These are phyloP conservation scores for Chlorella sp. DNA, from an alignment of 139 green algal genomes.

Conservation along the genomic window DNA sequence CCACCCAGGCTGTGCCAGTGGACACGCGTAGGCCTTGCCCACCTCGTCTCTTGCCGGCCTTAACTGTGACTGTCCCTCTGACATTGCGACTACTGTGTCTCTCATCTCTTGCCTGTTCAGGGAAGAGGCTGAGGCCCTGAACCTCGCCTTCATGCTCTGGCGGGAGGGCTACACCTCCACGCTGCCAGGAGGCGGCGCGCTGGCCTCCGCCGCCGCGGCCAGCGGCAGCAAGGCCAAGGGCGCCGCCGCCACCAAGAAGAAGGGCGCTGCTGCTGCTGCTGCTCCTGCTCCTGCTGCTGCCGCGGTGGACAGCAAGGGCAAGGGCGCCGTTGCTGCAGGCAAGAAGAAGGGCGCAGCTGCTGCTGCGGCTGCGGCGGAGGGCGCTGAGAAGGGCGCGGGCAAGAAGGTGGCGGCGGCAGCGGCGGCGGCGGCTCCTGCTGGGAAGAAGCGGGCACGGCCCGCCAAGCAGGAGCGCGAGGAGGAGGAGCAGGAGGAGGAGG, in stretches of 20 bases:
- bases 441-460: no score
- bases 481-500: no score
- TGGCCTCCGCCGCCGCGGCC: not conserved
- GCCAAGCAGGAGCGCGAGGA: no score
- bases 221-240: not conserved
- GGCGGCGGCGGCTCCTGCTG: no score
- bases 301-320: not conserved
- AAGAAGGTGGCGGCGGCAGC: no score
- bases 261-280: not conserved
- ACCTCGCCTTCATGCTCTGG: not conserved
- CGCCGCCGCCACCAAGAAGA: no score
- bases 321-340: not conserved
- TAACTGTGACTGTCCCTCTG: not conserved
- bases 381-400: no score
- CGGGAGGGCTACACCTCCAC: not conserved
- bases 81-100: not conserved
- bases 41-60: not conserved
- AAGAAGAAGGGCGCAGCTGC: no score
- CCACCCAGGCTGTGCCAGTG: no score
- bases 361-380: no score
- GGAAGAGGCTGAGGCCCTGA: not conserved
- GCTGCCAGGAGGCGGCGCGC: no score
- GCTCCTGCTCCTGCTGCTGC: not conserved
- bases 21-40: no score
- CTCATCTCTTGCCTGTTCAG: not conserved